These are phyloP conservation scores for Myriosclerotinia scirpicola DNA, from an alignment of 2,329 filamentous ascomycete species.

Conservation along the genomic window DNA sequence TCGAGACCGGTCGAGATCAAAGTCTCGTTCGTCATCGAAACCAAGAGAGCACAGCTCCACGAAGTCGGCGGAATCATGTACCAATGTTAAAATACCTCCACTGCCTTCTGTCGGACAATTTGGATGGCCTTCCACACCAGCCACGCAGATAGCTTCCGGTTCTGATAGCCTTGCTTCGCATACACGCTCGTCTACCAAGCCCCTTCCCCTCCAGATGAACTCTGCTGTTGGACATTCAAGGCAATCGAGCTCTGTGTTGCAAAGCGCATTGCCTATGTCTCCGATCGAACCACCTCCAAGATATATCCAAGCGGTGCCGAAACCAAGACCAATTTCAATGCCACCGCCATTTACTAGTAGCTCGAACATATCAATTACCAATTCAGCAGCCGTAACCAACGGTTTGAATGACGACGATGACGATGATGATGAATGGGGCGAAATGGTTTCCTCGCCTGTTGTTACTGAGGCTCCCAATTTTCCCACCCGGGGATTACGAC, in stretches of 20 bases:
- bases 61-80: constrained; percentile 24
- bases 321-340: constrained; percentile 18
- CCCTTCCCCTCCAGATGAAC: background rate
- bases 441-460: constrained; percentile 42
- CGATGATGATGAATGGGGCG: constrained; percentile 43
- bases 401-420: constrained; percentile 25
- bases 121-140: constrained; percentile 30
- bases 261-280: background rate
- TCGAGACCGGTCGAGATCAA: constrained; percentile 29
- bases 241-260: background rate
- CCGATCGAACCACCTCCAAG: constrained; percentile 9
- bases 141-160: constrained; percentile 5
- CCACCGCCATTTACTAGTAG: constrained; percentile 6
- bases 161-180: background rate
- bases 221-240: background rate
- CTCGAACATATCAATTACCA: constrained; percentile 3
- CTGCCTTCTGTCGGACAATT: constrained; percentile 30
- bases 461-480: constrained; percentile 25
- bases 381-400: constrained; percentile 1
- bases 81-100: constrained; percentile 19
- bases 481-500: constrained; percentile 21
- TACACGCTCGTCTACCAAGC: background rate
- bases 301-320: background rate
- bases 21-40: constrained; percentile 30
- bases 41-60: constrained; percentile 32